Evolutionary conservation across 768 basidiomycete genomes (phyloP), one percentile per base, ranked within the genome.

Genomic region (Crassisporium funariophilum): DNA sequence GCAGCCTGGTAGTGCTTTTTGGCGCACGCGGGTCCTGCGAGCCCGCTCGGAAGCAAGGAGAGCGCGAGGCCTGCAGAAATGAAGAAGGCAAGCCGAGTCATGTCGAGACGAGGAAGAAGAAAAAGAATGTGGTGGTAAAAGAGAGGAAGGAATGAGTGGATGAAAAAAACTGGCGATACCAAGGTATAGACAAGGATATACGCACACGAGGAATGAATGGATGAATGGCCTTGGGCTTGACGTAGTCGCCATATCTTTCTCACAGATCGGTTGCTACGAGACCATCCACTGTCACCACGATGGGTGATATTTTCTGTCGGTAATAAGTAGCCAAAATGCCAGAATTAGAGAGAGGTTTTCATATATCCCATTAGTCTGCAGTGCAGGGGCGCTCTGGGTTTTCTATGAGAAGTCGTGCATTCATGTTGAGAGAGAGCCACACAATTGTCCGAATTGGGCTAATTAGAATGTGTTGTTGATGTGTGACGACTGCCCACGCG

Each of bases 11-110:
- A 65, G 49, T 71, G 50, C 48, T 69, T 72, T 51, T 56, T 63
- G 33, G 74, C 63, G 53, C 76, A 77, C 24, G 76, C 71, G 35
- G 77, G 76, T 47, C 74, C 74, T 53, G 77, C 76, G 34, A 74
- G 58, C 48, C 55, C 71, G 48, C 47, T 55, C 44, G 73, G 73
- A 53, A 76, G 45, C 47, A 63, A 50, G 50, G 63, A 64, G 23
- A 71, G 48, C 33, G 68, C 46, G 51, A 74, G 44, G 44, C 60
- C 58, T 37, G 72, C 46, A 56, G 68, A 64, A 56, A 72, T 46
- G 41, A 73, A 53, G 35, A 58, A 49, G 54, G 56, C 42, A 44
- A 74, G 60, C 53, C 61, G 68, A 56, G 69, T 58, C 75, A 79
- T 76, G 47, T 56, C 25, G 50, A 46, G 55, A 47, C 41, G 27